Evolutionary conservation across 441 rosid species (phyloP).

Genomic region (Corymbia calophylla): DNA sequence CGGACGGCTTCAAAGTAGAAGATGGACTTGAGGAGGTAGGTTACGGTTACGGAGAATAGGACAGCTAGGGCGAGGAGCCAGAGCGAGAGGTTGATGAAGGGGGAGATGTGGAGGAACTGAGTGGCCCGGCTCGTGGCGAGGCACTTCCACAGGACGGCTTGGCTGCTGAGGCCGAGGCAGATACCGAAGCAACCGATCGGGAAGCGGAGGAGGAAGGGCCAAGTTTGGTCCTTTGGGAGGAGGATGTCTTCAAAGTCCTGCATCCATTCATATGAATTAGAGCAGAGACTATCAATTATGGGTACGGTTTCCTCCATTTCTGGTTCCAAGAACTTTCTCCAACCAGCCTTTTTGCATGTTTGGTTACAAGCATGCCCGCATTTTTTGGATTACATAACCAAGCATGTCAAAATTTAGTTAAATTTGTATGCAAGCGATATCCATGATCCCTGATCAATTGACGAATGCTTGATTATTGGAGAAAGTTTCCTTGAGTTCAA

Average conservation of each 20-base stretch:
- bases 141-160: constrained; percentile 75
- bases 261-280: not conserved
- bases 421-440: not conserved
- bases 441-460: not conserved
- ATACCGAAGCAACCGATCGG: constrained; percentile 86
- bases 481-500: not conserved
- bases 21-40: constrained; percentile 74
- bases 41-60: constrained; percentile 44
- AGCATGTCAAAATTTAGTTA: not conserved
- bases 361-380: not conserved
- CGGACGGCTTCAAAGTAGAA: constrained; percentile 83
- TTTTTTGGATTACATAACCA: not conserved
- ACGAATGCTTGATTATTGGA: not conserved
- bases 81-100: constrained; percentile 51
- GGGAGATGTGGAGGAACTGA: constrained; percentile 55
- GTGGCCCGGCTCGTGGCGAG: constrained; percentile 73
- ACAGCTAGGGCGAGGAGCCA: constrained; percentile 59
- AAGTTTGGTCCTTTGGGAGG: constrained; percentile 77
- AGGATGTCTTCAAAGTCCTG: constrained; percentile 85
- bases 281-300: not conserved
- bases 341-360: not conserved
- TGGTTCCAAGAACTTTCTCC: not conserved
- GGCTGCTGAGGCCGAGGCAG: constrained; percentile 88
- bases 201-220: constrained; percentile 93
- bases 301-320: not conserved